These are phyloP conservation scores for Endothia cerciana DNA, from an alignment of 2,329 filamentous ascomycete species.

Conservation along the genomic window DNA sequence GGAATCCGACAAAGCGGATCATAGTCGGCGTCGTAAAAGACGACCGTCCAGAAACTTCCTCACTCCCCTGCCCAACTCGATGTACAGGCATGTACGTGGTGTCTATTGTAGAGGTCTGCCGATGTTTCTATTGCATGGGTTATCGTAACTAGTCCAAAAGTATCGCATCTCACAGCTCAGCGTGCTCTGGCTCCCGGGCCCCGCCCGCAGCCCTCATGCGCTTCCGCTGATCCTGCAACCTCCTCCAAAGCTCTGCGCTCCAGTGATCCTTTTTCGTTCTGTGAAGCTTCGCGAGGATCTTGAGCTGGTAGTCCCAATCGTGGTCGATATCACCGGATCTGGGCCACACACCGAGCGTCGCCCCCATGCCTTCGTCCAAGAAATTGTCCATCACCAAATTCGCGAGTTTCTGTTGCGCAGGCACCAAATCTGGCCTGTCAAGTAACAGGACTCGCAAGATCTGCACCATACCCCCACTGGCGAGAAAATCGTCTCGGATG, in stretches of 20 bases:
- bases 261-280: slow-evolving; percentile 46
- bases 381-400: slow-evolving; percentile 67
- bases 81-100: background rate
- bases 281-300: slow-evolving; percentile 43
- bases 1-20: background rate
- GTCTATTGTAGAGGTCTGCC: too few species aligned
- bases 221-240: slow-evolving; percentile 39
- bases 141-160: slow-evolving; percentile 10
- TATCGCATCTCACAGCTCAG: slow-evolving; percentile 16
- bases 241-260: slow-evolving; percentile 48
- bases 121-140: background rate
- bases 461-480: slow-evolving; percentile 55
- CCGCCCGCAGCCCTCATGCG: slow-evolving; percentile 6
- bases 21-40: background rate
- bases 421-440: slow-evolving; percentile 52
- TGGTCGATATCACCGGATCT: slow-evolving; percentile 43
- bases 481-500: slow-evolving; percentile 61
- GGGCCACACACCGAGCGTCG: slow-evolving; percentile 61
- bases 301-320: slow-evolving; percentile 62
- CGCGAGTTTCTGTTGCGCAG: slow-evolving; percentile 57
- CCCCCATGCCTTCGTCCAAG: slow-evolving; percentile 67
- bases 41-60: background rate
- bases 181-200: slow-evolving; percentile 7
- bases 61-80: too few species aligned
- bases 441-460: slow-evolving; percentile 57